Evolutionary conservation across 768 basidiomycete genomes (phyloP), one percentile per base, ranked within the genome.

Genomic region (Galerina marginata): DNA sequence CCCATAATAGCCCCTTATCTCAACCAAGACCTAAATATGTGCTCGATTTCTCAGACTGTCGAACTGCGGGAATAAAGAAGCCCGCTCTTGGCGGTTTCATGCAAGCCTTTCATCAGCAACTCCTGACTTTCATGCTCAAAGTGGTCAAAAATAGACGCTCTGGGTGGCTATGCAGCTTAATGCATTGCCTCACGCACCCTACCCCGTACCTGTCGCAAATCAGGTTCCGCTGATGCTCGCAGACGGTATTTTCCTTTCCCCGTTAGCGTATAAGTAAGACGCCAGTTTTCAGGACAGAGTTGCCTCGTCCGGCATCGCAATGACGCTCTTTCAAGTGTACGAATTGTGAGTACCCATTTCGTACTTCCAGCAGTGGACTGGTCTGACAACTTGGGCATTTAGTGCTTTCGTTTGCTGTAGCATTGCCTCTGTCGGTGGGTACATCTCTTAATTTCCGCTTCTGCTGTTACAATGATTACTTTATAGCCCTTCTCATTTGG

Each of bases 331-430:
- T 36, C 52, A 54, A 20, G 52, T 54, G 15, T 63, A 63, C 43
- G 57, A 63, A 50, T 63, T 63, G 61, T 63, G 42, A 40, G 61
- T 50, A 38, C 50, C 9, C 7, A 10, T 47, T 43, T 47, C 6
- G 6, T 14, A 14, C 43, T 57, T 44, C 44, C 16, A n/a, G 20
- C 9, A 15, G n/a, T 53, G 33, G 45, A n/a, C 15, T 43, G 2
- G n/a, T 12, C 46, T 59, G 5, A 59, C 42, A n/a, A 12, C 26
- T 9, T 45, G 37, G 20, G 20, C 16, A n/a, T 39, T 38, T 54
- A 74, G 71, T 57, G 72, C 72, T 10, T 74, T 74, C 54, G 69
- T 54, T 9, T 74, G 73, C 62, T 74, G 72, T 36, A 72, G 69
- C 56, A 68, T 74, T 53, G 73, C 73, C 11, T 65, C 73, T 56